These are phyloP conservation scores for Alternaria sp. DNA, from an alignment of 2,329 filamentous ascomycete species.

Conservation along the genomic window DNA sequence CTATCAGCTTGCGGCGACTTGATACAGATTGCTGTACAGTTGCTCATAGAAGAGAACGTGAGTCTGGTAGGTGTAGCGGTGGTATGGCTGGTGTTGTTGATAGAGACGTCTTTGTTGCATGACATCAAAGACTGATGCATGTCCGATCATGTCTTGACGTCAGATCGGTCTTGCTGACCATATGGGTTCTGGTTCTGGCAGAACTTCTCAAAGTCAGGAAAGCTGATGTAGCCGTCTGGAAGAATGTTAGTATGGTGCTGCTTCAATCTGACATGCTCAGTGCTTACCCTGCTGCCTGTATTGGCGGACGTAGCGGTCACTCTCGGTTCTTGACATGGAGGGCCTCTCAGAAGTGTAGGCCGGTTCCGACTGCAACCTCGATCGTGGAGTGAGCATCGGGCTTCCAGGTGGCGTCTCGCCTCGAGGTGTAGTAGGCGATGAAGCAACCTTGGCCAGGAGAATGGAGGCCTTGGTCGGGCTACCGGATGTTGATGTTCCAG, in stretches of 20 bases:
- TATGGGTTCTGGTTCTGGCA: conserved; percentile 50
- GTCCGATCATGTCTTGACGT: conserved; percentile 42
- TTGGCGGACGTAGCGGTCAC: conserved; percentile 46
- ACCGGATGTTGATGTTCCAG: conserved; percentile 46
- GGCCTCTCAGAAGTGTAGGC: conserved; percentile 40
- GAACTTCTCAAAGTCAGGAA: conserved; percentile 74
- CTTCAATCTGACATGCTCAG: not conserved
- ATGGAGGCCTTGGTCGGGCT: conserved; percentile 52
- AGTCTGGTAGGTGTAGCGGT: conserved; percentile 11
- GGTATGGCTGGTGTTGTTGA: conserved; percentile 11
- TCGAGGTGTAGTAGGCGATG: conserved; percentile 49
- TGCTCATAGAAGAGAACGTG: not conserved
- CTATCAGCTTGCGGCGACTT: not conserved
- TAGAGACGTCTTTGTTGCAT: conserved; percentile 6
- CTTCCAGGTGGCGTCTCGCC: conserved; percentile 43
- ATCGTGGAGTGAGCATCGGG: conserved; percentile 38
- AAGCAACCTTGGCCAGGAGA: conserved; percentile 53
- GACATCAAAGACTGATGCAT: not conserved
- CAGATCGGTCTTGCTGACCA: conserved; percentile 36
- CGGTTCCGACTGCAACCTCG: conserved; percentile 35
- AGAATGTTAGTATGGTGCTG: conserved; percentile 20
- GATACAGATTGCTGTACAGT: not conserved
- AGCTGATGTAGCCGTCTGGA: conserved; percentile 70
- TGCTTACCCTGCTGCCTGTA: conserved; percentile 48
- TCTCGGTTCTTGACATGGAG: conserved; percentile 45